Evolutionary conservation across 164 flowering plant genomes (phyloP), one percentile per base, ranked within the genome.

Genomic region (Hamamelis virginiana): DNA sequence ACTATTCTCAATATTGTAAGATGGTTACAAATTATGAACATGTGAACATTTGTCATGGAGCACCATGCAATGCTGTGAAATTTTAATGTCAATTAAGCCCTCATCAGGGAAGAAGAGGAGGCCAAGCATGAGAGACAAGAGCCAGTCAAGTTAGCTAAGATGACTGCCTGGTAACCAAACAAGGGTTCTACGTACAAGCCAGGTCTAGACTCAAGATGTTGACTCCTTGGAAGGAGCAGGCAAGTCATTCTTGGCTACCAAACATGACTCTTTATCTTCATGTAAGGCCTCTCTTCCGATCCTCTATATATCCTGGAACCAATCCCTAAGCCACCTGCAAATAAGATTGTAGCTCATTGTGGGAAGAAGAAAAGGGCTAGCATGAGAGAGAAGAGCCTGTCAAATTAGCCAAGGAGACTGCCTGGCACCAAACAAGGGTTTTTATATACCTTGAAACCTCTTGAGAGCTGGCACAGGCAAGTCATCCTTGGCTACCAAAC

Each of bases 401-500:
- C 77, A 67, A 72, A 66, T 48, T 80, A 81, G 86, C 86, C 85
- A 80, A 78, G 85, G 81, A 67, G 81, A 72, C 73, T 77, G 83
- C 84, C 84, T 80, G 76, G 51, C 21, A 65, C 66, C 70, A 43
- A 41, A 19, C 25, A 26, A 44, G 12, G 41, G 41, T 33, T 33
- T 33, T 33, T n/a, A n/a, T 52, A 9, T 19, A 9, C 0, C 5
- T n/a, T 18, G n/a, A 52, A 52, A 52, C 57, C 57, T 50, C 25
- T 18, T 8, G 28, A 48, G 4, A 14, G n/a, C n/a, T n/a, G 62
- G 64, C 38, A 60, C 73, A 78, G 88, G 84, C 84, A 82, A 84
- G 83, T 82, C 88, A 84, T 84, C 83, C 85, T 82, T 84, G 88
- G 88, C 88, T 82, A 83, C 72, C 81, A 70, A 73, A 85, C 78